These are phyloP conservation scores for Verticillium tricorpus DNA, from an alignment of 2,329 filamentous ascomycete species.

Conservation along the genomic window DNA sequence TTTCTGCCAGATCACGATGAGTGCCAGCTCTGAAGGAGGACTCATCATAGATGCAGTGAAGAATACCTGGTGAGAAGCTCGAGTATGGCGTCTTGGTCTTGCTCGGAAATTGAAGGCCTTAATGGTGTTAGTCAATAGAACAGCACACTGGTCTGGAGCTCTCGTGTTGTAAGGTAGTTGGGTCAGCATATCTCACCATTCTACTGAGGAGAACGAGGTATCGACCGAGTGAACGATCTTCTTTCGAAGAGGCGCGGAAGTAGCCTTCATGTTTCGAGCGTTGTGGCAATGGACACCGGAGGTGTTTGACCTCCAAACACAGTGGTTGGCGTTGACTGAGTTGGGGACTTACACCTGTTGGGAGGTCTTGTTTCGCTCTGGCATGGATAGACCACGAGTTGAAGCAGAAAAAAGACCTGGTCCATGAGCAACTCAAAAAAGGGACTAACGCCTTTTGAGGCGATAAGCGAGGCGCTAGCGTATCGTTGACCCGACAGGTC, in stretches of 20 bases:
- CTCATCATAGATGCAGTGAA: not conserved
- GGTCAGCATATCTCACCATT: constrained; percentile 45
- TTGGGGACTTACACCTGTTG: not conserved
- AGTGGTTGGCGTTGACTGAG: not conserved
- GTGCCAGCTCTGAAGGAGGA: not conserved
- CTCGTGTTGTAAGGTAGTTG: not conserved
- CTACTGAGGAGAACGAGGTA: constrained; percentile 55
- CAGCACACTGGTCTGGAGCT: not conserved
- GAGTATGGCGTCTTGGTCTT: constrained; percentile 60
- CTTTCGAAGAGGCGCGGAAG: constrained; percentile 26
- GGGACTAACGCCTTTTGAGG: not conserved
- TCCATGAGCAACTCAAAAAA: not conserved
- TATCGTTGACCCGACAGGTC: not conserved
- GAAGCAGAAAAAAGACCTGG: not conserved
- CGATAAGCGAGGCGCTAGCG: constrained; percentile 2
- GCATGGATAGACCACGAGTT: not conserved
- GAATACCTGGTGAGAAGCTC: constrained; percentile 63
- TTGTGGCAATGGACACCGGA: too few relatives aligned
- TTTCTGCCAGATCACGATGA: not conserved
- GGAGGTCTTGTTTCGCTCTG: not conserved
- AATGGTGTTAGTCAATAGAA: not conserved
- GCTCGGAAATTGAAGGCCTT: constrained; percentile 56
- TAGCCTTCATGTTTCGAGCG: not conserved
- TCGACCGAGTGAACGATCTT: constrained; percentile 62
- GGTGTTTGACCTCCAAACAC: too few relatives aligned